phyloP scores from a whole-genome alignment of 129 eudicot genomes.

The Saposhnikovia divaricata region DNA sequence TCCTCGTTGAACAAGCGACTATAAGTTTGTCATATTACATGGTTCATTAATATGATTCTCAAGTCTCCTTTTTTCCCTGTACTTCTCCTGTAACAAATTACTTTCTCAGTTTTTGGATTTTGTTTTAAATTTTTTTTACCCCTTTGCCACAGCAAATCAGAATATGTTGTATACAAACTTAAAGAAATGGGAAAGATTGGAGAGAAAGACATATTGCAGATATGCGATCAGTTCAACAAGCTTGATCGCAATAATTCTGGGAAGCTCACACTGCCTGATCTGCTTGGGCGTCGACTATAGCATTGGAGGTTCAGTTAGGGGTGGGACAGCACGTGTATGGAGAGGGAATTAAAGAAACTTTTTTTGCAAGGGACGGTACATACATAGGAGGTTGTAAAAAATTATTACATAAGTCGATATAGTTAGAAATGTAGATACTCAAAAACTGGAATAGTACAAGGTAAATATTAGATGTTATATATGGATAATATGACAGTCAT shows the following conservation, averaged over 20 bases:
- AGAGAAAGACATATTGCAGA: slow-evolving; percentile 55
- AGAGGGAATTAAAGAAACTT: neutral
- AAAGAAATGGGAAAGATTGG: slow-evolving; percentile 69
- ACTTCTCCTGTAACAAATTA: neutral
- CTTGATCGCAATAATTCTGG: slow-evolving; percentile 49
- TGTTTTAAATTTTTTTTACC: neutral
- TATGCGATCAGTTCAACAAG: slow-evolving; percentile 50
- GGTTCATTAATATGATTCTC: neutral
- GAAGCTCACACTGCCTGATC: slow-evolving; percentile 39
- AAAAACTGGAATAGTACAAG: neutral
- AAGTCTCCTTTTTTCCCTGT: neutral
- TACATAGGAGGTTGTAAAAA: neutral
- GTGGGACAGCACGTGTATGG: neutral
- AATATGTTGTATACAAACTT: slow-evolving; percentile 60
- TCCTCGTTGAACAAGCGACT: neutral
- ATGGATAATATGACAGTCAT: neutral
- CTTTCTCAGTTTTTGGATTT: neutral
- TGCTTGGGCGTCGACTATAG: slow-evolving; percentile 25
- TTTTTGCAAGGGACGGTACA: neutral
- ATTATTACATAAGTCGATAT: neutral
- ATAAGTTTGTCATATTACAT: neutral
- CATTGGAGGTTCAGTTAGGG: neutral
- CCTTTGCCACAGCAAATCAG: slow-evolving; percentile 50
- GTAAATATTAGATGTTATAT: neutral
- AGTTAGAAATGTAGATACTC: neutral